Evolutionary conservation across 2,329 filamentous ascomycete genomes (phyloP).

Genomic region (Calonectria hawksworthii): DNA sequence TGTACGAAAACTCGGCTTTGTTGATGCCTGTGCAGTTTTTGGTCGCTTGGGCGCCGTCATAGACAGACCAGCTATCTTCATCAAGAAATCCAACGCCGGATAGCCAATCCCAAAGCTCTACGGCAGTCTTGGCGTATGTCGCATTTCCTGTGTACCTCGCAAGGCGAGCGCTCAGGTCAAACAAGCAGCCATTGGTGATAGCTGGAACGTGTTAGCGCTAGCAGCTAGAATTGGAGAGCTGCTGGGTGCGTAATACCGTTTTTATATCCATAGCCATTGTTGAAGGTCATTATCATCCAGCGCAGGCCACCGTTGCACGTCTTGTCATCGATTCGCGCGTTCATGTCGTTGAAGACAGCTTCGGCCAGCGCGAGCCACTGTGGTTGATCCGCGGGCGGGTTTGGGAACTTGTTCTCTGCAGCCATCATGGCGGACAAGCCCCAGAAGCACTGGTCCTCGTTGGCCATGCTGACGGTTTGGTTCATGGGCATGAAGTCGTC

Average conservation of each 20-base stretch:
- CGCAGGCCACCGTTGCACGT: background rate
- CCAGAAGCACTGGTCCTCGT: conserved; percentile 3
- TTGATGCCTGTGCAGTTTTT: background rate
- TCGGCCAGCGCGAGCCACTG: background rate
- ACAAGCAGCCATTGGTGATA: background rate
- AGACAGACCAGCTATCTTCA: background rate
- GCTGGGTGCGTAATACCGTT: background rate
- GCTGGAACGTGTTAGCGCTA: background rate
- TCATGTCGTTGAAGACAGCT: background rate
- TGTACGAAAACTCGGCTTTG: background rate
- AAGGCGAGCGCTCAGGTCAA: background rate
- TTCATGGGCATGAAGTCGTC: background rate
- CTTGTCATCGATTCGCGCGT: background rate
- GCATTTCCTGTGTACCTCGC: background rate
- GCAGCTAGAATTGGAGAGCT: rapidly evolving
- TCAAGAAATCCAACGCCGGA: background rate
- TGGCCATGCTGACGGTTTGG: background rate
- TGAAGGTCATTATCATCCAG: background rate
- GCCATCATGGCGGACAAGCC: background rate
- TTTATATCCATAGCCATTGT: background rate
- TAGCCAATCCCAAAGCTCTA: background rate
- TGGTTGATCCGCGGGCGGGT: background rate
- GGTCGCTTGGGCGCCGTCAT: background rate
- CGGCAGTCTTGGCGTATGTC: background rate
- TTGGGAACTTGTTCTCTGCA: background rate